Percentiles rank a stretch among this genome's conserved stretches.
Conservation (phyloP, 192 early-diverging fungal genomes). For the Chytriomyces sp. region DNA sequence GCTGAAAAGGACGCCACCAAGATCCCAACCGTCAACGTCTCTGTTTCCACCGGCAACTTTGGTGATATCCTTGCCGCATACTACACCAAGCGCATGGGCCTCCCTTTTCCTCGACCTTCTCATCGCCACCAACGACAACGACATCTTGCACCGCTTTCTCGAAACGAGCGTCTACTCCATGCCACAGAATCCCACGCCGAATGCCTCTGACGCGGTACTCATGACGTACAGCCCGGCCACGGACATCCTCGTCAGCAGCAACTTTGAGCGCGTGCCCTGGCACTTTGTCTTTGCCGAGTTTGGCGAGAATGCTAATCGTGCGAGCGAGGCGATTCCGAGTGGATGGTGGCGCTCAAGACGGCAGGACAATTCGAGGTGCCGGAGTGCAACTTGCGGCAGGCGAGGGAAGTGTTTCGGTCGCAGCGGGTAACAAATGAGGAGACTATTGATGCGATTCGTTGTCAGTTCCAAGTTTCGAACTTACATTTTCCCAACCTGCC, state of each 20-base stretch:
- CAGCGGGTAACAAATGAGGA: slow-evolving; percentile 71
- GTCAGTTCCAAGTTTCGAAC: no score
- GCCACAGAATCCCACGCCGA: slow-evolving; percentile 36
- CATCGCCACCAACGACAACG: slow-evolving; percentile 97
- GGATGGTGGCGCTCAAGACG: slow-evolving; percentile 80
- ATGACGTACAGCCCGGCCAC: slow-evolving; percentile 90
- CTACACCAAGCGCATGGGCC: slow-evolving; percentile 88
- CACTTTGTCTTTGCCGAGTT: slow-evolving; percentile 56
- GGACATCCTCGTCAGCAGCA: slow-evolving; percentile 95
- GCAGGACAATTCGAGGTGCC: slow-evolving; percentile 74
- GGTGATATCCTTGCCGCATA: slow-evolving; percentile 88
- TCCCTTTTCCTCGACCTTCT: slow-evolving; percentile 80
- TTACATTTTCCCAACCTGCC: no score
- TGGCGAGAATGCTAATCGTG: slow-evolving; percentile 29
- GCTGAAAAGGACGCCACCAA: slow-evolving; percentile 13
- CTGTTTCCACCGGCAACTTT: slow-evolving; percentile 98
- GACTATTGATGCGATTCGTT: slow-evolving; percentile 76
- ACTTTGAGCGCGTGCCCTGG: slow-evolving; percentile 98
- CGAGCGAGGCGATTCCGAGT: slow-evolving; percentile 41
- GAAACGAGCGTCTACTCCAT: slow-evolving; percentile 82
- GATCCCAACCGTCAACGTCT: slow-evolving; percentile 56
- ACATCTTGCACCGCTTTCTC: slow-evolving; percentile 96
- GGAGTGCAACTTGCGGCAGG: slow-evolving; percentile 60
- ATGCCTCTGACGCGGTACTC: slow-evolving; percentile 54
- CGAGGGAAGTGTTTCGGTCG: slow-evolving; percentile 74